Percentiles rank a stretch among this genome's conserved stretches.
Evolutionary conservation across 495 filamentous ascomycete species (phyloP).

Genomic region (Viridothelium virens): DNA sequence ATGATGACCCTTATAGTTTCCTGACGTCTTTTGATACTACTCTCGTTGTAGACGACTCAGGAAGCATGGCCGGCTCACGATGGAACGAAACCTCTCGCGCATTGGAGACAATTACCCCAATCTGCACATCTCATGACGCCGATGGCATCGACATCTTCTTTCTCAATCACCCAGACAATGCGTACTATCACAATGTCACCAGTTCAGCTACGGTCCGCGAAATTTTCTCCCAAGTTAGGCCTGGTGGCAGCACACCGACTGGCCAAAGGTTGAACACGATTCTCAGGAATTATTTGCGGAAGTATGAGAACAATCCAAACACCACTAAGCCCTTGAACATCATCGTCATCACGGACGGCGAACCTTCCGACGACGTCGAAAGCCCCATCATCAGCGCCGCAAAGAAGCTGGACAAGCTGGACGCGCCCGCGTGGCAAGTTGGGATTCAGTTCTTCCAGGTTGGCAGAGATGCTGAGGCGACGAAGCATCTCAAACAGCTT

Average conservation of each 20-base stretch:
- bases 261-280: slow-evolving; percentile 66
- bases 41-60: slow-evolving; percentile 89
- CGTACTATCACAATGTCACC: slow-evolving; percentile 50
- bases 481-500: slow-evolving; percentile 57
- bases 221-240: slow-evolving; percentile 60
- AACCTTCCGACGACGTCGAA: slow-evolving; percentile 74
- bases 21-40: slow-evolving; percentile 82
- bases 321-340: slow-evolving; percentile 79
- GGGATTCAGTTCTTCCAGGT: slow-evolving; percentile 98
- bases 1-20: slow-evolving; percentile 71
- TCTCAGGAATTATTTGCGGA: slow-evolving; percentile 59
- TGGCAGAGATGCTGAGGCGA: slow-evolving; percentile 61
- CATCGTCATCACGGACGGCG: slow-evolving; percentile 89
- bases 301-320: slow-evolving; percentile 36
- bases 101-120: slow-evolving; percentile 68
- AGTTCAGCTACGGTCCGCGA: slow-evolving; percentile 45
- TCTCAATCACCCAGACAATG: slow-evolving; percentile 55
- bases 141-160: slow-evolving; percentile 97
- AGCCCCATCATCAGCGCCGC: slow-evolving; percentile 59
- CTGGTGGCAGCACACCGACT: slow-evolving; percentile 64
- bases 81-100: slow-evolving; percentile 73
- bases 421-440: slow-evolving; percentile 75
- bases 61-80: slow-evolving; percentile 68
- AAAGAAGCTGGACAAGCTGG: slow-evolving; percentile 58
- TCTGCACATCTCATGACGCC: slow-evolving; percentile 72